Evolutionary conservation across 352 stramenopile species (phyloP), one percentile per base, ranked within the genome.

Genomic region (Pythium folliculosum): DNA sequence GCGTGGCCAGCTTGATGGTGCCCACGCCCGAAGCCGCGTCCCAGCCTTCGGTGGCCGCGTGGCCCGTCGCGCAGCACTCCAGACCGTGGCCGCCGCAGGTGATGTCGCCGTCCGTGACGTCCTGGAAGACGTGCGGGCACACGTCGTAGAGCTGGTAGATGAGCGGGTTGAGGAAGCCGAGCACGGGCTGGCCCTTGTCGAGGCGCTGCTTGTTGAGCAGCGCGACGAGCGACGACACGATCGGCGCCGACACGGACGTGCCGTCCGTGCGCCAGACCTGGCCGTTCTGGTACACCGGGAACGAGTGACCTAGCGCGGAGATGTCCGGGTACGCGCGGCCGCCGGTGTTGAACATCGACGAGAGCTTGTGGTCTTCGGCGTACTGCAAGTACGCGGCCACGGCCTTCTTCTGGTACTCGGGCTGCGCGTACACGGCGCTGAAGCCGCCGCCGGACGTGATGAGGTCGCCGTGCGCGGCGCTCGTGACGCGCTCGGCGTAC

Each of bases 401-500:
- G 1, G 76, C 77, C 13, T 72, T 56, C 14, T 69, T 63, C 44
- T 92, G 80, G 66, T 90, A 89, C 27, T 52, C 47, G 3, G 84
- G 81, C 50, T 78, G 78, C 12, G 66, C 47, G 40, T 81, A 89
- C 6, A 89, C 67, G 14, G 68, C 63, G 51, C 85, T 93, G 49
- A 91, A 93, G 43, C 85, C 85, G 1, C 83, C 81, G n/a, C 85
- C 85, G 3, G 83, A 89, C 14, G 85, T 91, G 69, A 93, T 91
- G 14, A 90, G 69, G n/a, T 78, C 78, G 6, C 71, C 67, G 30
- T 78, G 63, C 22, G 72, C 48, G 4, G 74, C 77, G 9, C 78
- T 84, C 14, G 83, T 88, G 16, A 89, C 83, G 22, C 69, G 60
- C 51, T 93, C 83, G 0, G 65, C 71, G 65, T 71, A 89, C 52